Evolutionary conservation across 1,284 basidiomycete genomes (phyloP).

Genomic region (Pseudozyma thailandica): DNA sequence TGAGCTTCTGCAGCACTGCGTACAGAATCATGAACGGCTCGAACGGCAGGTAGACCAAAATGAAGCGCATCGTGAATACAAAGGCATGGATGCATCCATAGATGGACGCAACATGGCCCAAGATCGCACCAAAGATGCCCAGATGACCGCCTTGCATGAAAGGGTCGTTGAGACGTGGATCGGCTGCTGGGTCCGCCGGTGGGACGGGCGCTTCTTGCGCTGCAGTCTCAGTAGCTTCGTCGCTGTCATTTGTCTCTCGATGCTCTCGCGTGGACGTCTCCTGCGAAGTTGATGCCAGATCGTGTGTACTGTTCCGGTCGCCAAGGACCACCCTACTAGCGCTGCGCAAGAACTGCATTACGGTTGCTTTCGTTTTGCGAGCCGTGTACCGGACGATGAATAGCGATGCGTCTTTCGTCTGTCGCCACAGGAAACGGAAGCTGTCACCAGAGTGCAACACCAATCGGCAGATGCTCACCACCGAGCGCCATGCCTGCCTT

Average conservation of each 20-base stretch:
- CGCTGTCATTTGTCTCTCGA: neutral
- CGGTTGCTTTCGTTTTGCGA: slow-evolving; percentile 4
- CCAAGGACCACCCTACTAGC: slow-evolving; percentile 9
- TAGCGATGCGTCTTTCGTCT: slow-evolving; percentile 17
- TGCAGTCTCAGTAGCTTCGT: neutral
- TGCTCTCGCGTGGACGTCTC: neutral
- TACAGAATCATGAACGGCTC: slow-evolving; percentile 40
- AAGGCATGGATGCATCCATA: slow-evolving; percentile 43
- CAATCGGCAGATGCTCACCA: slow-evolving; percentile 33
- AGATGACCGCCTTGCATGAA: slow-evolving; percentile 23
- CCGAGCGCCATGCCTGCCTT: slow-evolving; percentile 32
- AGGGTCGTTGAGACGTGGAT: slow-evolving; percentile 30
- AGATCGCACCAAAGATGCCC: slow-evolving; percentile 40
- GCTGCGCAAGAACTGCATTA: slow-evolving; percentile 3
- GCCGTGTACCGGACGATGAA: slow-evolving; percentile 28
- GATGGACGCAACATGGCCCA: slow-evolving; percentile 35
- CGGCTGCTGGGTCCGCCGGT: slow-evolving; percentile 12
- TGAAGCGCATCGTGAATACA: slow-evolving; percentile 31
- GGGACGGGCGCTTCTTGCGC: neutral
- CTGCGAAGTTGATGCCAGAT: slow-evolving; percentile 5
- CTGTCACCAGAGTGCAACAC: slow-evolving; percentile 21
- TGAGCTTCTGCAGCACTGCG: slow-evolving; percentile 22
- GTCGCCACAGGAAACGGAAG: slow-evolving; percentile 31
- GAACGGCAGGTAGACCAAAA: slow-evolving; percentile 44
- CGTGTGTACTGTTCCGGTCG: slow-evolving; percentile 2